Evolutionary conservation across 2,329 filamentous ascomycete genomes (phyloP), one percentile per base, ranked within the genome.

Genomic region (Lecanosticta acicola): DNA sequence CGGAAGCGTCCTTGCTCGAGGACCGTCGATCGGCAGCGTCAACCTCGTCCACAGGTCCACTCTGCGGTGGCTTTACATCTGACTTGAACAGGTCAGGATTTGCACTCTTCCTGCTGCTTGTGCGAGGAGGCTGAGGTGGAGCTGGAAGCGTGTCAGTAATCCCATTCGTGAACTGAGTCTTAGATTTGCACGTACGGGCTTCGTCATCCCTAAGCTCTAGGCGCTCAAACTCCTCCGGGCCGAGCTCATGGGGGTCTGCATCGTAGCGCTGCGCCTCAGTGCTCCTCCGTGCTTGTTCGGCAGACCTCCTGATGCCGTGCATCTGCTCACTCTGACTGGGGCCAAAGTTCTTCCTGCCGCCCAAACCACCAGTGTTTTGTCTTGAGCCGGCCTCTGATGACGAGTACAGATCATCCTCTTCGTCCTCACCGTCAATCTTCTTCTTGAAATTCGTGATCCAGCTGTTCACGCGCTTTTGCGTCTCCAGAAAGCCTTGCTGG

Each of bases 401-500:
- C 19, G 51, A 49, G 43, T 78, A 75, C 33, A 79, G 78, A 44
- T 83, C 79, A 5, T 81, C 66, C 1, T 68, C 79, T 18, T 84
- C 79, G 47, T 89, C 86, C 54, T 93, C 87, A 39, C 93, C 91
- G 60, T 97, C 90, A 26, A 98, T 79, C 67, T 84, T 87, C 78
- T 97, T 97, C 72, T 87, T 93, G 64, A 98, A 74, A 53, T 82
- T 89, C 41, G 80, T 85, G 59, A 98, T 88, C 90, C 91, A 97
- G 40, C 80, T 79, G 70, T 94, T 97, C 59, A 98, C 86, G 63
- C 87, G 94, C 45, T 80, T 83, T 70, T 97, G 93, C 1, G 93
- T 97, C 63, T 98, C 90, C 45, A 89, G 62, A 69, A 98, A 98
- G 3, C 93, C 93, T 70, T 97, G 94, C 64, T 84, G 85, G 57